Conservation (phyloP, 352 stramenopile genomes). For the Globisporangium solare region DNA sequence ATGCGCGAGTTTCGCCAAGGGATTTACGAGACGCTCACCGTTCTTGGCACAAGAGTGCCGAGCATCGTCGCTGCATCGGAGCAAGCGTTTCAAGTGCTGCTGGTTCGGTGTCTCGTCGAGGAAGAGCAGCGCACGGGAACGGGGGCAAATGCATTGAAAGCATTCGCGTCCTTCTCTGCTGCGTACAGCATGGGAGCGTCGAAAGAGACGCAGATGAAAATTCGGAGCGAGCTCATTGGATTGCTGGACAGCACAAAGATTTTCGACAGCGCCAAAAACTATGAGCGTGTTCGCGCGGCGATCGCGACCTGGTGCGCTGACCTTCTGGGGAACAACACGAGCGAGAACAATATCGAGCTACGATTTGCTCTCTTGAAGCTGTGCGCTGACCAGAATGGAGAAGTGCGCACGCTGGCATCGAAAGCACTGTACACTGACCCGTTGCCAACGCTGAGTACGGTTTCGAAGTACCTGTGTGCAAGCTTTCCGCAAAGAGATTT, state of each 20-base stretch:
- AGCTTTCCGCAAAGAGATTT: conserved; percentile 29
- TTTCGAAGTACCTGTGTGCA: conserved; percentile 24
- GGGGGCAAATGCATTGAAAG: conserved; percentile 58
- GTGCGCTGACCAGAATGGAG: conserved; percentile 28
- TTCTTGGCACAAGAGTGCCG: conserved; percentile 37
- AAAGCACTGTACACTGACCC: conserved; percentile 45
- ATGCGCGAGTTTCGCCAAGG: conserved; percentile 52
- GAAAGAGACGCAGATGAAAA: conserved; percentile 24
- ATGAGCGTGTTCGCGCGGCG: conserved; percentile 50
- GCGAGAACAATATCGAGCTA: conserved; percentile 32
- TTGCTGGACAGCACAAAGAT: conserved; percentile 55
- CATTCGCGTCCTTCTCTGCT: conserved; percentile 43
- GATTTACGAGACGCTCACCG: conserved; percentile 52
- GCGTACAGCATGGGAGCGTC: conserved; percentile 33
- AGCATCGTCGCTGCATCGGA: conserved; percentile 41
- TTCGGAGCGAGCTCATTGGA: conserved; percentile 45
- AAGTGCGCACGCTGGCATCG: conserved; percentile 28
- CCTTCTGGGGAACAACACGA: conserved; percentile 20
- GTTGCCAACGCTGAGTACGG: conserved; percentile 26
- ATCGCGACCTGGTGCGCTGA: conserved; percentile 58
- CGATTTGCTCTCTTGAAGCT: conserved; percentile 61
- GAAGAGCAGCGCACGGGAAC: conserved; percentile 40
- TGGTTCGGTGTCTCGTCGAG: conserved; percentile 57
- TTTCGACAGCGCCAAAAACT: conserved; percentile 55
- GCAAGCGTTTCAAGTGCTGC: conserved; percentile 69